Conservation (phyloP, 345 rosid species). For the Citrus hindsii region DNA sequence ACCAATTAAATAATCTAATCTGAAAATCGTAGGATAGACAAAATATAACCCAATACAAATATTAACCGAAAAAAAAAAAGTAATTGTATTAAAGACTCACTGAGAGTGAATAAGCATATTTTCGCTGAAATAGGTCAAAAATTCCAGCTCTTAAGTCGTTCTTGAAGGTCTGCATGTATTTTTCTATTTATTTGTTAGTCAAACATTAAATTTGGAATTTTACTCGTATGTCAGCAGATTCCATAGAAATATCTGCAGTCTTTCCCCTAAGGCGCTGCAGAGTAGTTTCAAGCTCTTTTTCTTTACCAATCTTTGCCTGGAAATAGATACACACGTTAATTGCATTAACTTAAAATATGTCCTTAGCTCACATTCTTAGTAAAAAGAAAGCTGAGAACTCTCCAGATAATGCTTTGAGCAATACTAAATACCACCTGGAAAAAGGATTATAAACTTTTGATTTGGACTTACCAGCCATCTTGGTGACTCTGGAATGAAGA, state of each 20-base stretch:
- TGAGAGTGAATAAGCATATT: constrained; percentile 47
- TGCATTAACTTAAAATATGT: background rate
- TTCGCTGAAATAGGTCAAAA: constrained; percentile 46
- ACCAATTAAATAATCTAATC: background rate
- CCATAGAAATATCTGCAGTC: constrained; percentile 47
- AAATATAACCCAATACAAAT: too few species aligned
- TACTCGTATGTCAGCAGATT: constrained; percentile 28
- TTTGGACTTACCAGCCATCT: constrained; percentile 42
- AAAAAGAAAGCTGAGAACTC: background rate
- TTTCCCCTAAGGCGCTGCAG: constrained; percentile 45
- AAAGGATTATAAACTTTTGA: background rate
- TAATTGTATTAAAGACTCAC: constrained; percentile 21
- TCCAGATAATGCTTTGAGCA: background rate
- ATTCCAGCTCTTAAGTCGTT: constrained; percentile 25
- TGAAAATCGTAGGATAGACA: background rate
- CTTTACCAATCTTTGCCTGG: constrained; percentile 48
- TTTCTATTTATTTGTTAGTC: background rate
- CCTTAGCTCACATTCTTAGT: too few species aligned
- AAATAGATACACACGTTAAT: background rate
- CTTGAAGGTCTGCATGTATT: constrained; percentile 20
- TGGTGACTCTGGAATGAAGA: constrained; percentile 49
- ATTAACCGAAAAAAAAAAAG: too few species aligned
- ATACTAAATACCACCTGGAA: background rate
- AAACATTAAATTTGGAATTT: background rate
- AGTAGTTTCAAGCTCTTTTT: constrained; percentile 39